Evolutionary conservation across 177 flowering plant genomes (phyloP), one percentile per base, ranked within the genome.

Genomic region (Vitis hybrid): DNA sequence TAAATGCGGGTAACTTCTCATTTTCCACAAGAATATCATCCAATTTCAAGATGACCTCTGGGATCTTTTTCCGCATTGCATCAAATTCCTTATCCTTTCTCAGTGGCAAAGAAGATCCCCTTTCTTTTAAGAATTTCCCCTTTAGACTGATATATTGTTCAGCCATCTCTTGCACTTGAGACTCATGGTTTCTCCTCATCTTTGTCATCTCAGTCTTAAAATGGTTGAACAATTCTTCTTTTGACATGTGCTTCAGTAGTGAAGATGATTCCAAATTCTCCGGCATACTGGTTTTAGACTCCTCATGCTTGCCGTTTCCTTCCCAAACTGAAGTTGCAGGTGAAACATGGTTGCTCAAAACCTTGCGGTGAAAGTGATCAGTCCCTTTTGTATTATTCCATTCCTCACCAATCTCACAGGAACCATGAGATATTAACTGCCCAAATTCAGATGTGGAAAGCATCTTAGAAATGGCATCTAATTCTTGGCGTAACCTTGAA

Each of bases 111-210:
- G 86, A 82, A 56, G 82, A 66, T 0, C 85, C 86, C 55, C 77
- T 82, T 80, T 81, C 83, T 34, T 66, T 81, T 50, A 81, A 67
- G 67, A 56, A 60, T 19, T 81, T 80, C 54, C 91, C 74, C 77
- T 72, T 93, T 34, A 88, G 83, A 26, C 71, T 69, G 72, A 83
- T 89, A 76, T 69, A 79, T 10, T 86, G 79, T 62, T 95, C 98
- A 51, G 92, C 88, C 75, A 76, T 69, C 62, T 76, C 79, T 21
- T 82, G 91, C 73, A 90, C 72, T 10, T 30, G 72, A 18, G 86
- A 80, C 65, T 95, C 99, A 72, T 90, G 90, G 64, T 81, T 80
- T 80, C 97, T 87, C 79, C 80, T 91, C 90, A 90, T 79, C 76
- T 86, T 72, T 8, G 79, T 81, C 77, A 89, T 88, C 76, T 84